phyloP scores from a whole-genome alignment of 2,329 filamentous ascomycete genomes.

The Cercospora sp. region DNA sequence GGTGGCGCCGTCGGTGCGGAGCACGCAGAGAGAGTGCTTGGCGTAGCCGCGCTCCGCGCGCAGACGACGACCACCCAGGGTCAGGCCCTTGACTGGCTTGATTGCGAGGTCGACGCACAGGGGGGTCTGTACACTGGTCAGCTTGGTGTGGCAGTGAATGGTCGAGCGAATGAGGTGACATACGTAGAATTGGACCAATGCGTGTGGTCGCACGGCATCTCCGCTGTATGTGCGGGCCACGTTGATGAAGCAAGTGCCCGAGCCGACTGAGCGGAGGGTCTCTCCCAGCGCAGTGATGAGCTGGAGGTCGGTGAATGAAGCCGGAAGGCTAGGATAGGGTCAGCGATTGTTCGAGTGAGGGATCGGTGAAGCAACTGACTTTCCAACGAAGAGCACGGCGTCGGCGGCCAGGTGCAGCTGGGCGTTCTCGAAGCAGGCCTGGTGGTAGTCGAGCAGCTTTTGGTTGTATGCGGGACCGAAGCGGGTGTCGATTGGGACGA shows the following conservation, averaged over 20 bases:
- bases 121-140: background rate
- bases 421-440: background rate
- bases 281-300: background rate
- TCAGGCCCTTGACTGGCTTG: background rate
- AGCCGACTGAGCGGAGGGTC: background rate
- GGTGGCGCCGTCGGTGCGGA: background rate
- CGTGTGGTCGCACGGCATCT: background rate
- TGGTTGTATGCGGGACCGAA: conserved; percentile 4
- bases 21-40: background rate
- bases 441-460: background rate
- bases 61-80: background rate
- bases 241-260: background rate
- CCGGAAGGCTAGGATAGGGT: background rate
- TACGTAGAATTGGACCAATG: conserved; percentile 2
- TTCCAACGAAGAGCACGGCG: conserved; percentile 2
- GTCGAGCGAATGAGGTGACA: background rate
- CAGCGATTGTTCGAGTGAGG: background rate
- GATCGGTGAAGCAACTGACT: background rate
- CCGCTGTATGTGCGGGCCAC: conserved; percentile 1
- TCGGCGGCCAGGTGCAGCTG: background rate
- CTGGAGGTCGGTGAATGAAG: background rate
- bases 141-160: background rate
- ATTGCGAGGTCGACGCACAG: background rate
- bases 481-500: conserved; percentile 3
- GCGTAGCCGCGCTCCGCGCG: background rate